Base-by-base conservation (phyloP, 148 eudicot species). In the Cornus suecica region DNA sequence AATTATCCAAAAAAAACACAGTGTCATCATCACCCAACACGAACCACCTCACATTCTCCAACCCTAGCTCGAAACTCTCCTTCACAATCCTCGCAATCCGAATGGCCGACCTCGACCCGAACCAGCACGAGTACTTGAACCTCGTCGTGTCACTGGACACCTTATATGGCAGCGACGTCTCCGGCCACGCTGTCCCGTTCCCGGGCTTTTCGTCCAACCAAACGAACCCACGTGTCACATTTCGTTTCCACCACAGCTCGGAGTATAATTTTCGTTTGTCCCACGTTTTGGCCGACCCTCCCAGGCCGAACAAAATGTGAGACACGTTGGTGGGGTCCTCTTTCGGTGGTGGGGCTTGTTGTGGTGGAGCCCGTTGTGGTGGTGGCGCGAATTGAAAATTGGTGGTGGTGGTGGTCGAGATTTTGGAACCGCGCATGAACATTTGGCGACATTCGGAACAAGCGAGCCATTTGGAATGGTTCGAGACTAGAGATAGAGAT, bases 1-100 rank as follows among this genome's bases (percentile, higher is more conserved):
- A 68, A 54, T 84, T 86, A 34, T 86, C 85, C 9, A 71, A 13
- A 13, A 86, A 86, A 68, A 86, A 84, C 20, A 86, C 84, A 34
- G 89, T 86, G 52, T 86, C 89, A 23, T 86, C 89, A 10, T 86
- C 89, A 2, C 89, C 89, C 84, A 86, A 68, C 3, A 86, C 87
- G 4, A 84, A 86, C 89, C 89, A 86, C 71, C 89, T 80, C 45
- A 84, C 87, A 14, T 79, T 70, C 4, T 58, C 73, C 48, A 82
- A 68, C 62, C 82, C 84, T 0, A 86, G 56, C 27, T 82, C 77
- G 29, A 83, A 86, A 29, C 87, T 86, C 78, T 86, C 89, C 24
- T 84, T 84, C 68, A 86, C 82, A 1, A 86, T 80, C 3, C 87
- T 65, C 0, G 87, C 89, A 7, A 86, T 82, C 3, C 87, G 83